phyloP scores from a whole-genome alignment of 805 yeast genomes.

The Ogataea nitratoaversa region DNA sequence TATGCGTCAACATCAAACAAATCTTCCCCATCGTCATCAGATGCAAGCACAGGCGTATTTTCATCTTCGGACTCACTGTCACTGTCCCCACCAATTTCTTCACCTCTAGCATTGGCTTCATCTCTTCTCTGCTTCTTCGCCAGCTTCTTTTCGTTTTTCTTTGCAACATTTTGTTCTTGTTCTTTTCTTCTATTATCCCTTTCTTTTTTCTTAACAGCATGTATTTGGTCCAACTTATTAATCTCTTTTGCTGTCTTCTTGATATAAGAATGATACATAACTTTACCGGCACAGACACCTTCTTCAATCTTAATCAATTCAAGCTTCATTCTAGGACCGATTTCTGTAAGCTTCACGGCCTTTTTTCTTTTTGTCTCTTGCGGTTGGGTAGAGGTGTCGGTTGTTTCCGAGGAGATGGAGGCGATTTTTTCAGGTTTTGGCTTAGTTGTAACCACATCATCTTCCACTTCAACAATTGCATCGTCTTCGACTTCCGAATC shows the following conservation, averaged over 20 bases:
- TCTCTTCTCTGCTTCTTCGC: conserved; percentile 66
- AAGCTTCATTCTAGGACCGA: conserved; percentile 86
- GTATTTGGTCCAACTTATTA: conserved; percentile 59
- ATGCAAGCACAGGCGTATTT: conserved; percentile 15
- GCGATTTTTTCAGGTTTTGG: conserved; percentile 17
- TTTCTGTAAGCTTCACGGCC: conserved; percentile 87
- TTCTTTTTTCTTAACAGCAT: conserved; percentile 54
- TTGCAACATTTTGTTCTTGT: conserved; percentile 74
- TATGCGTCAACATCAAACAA: conserved; percentile 24
- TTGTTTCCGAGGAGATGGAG: too few species aligned
- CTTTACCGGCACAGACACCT: conserved; percentile 84
- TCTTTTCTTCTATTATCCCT: conserved; percentile 69
- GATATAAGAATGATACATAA: conserved; percentile 73
- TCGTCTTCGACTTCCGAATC: conserved; percentile 96
- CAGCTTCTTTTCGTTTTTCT: conserved; percentile 67
- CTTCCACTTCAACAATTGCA: conserved; percentile 60
- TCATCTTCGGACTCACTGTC: conserved; percentile 26
- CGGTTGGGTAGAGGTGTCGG: too few species aligned
- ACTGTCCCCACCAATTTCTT: conserved; percentile 31
- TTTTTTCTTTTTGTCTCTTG: conserved; percentile 47
- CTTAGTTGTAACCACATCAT: conserved; percentile 21
- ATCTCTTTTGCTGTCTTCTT: conserved; percentile 61
- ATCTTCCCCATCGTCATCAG: conserved; percentile 20
- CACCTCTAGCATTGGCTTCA: conserved; percentile 33
- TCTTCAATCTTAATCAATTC: conserved; percentile 84